A percentile compares a stretch with the other conserved stretches of the same genome.
Evolutionary conservation across 2,329 filamentous ascomycete species (phyloP).

Genomic region (Penicillium digitatum): DNA sequence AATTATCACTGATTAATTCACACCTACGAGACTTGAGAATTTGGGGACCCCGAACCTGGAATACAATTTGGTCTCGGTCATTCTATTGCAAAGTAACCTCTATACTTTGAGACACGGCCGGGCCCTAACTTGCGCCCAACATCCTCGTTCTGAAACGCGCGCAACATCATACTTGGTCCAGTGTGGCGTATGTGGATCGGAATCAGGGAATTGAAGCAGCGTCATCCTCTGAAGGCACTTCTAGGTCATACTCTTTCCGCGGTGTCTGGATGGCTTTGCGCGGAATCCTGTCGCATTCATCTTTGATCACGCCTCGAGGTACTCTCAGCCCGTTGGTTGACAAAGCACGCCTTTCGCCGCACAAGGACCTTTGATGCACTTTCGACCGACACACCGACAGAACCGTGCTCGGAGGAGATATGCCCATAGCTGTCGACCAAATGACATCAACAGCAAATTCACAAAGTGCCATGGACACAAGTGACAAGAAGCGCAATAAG

Average conservation of each 20-base stretch:
- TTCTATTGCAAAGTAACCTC: slow-evolving; percentile 2
- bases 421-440: slow-evolving; percentile 37
- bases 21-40: slow-evolving; percentile 5
- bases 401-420: slow-evolving; percentile 32
- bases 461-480: slow-evolving; percentile 37
- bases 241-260: slow-evolving; percentile 8
- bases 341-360: neutral
- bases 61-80: slow-evolving; percentile 21
- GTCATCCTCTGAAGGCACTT: slow-evolving; percentile 12
- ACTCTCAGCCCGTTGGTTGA: neutral
- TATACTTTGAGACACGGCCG: slow-evolving; percentile 3
- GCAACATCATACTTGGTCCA: slow-evolving; percentile 16
- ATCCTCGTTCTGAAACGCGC: slow-evolving; percentile 16
- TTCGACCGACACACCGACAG: slow-evolving; percentile 16
- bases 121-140: slow-evolving; percentile 4
- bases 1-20: slow-evolving; percentile 25
- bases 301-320: slow-evolving; percentile 4
- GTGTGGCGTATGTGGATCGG: slow-evolving; percentile 18
- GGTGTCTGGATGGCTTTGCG: slow-evolving; percentile 17
- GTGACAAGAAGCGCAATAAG: slow-evolving; percentile 76
- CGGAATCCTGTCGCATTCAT: slow-evolving; percentile 6
- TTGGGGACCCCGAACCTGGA: slow-evolving; percentile 2
- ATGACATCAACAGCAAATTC: slow-evolving; percentile 33
- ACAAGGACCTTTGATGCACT: slow-evolving; percentile 27
- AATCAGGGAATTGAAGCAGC: slow-evolving; percentile 11